A percentile compares a stretch with the other conserved stretches of the same genome.
Evolutionary conservation across 192 early-diverging fungal genomes (phyloP).

Genomic region (Kickxella alabastrina): DNA sequence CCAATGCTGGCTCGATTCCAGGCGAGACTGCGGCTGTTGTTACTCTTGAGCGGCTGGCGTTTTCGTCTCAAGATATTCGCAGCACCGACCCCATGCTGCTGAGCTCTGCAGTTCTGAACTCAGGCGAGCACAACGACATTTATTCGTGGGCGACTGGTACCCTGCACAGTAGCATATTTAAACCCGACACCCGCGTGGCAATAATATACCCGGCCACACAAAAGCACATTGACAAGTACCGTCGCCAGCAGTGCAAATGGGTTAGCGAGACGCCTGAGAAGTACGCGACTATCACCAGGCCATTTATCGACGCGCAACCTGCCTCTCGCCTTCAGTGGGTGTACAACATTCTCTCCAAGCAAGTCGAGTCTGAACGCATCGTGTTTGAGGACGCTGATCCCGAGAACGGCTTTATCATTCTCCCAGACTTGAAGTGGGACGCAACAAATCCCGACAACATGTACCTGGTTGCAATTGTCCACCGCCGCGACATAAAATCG

Average conservation of each 20-base stretch:
- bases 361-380: slow-evolving; percentile 63
- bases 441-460: slow-evolving; percentile 54
- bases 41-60: slow-evolving; percentile 32
- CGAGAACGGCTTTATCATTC: slow-evolving; percentile 64
- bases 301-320: slow-evolving; percentile 63
- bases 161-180: slow-evolving; percentile 20
- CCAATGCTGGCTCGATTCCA: not conserved
- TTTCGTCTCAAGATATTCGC: slow-evolving; percentile 8
- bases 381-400: slow-evolving; percentile 58
- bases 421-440: slow-evolving; percentile 85
- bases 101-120: slow-evolving; percentile 10
- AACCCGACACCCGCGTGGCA: slow-evolving; percentile 57
- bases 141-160: slow-evolving; percentile 63
- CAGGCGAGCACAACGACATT: slow-evolving; percentile 61
- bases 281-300: slow-evolving; percentile 53
- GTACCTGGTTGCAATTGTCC: slow-evolving; percentile 64
- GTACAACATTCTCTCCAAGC: slow-evolving; percentile 66
- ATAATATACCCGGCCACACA: slow-evolving; percentile 64
- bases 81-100: slow-evolving; percentile 1
- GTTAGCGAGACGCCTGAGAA: slow-evolving; percentile 63
- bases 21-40: slow-evolving; percentile 31
- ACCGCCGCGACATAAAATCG: slow-evolving; percentile 55
- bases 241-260: slow-evolving; percentile 57
- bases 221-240: slow-evolving; percentile 70
- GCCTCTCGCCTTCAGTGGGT: slow-evolving; percentile 68